A percentile compares a stretch with the other conserved stretches of the same genome.
Conservation (phyloP, 441 rosid species). For the Jatropha multifida region DNA sequence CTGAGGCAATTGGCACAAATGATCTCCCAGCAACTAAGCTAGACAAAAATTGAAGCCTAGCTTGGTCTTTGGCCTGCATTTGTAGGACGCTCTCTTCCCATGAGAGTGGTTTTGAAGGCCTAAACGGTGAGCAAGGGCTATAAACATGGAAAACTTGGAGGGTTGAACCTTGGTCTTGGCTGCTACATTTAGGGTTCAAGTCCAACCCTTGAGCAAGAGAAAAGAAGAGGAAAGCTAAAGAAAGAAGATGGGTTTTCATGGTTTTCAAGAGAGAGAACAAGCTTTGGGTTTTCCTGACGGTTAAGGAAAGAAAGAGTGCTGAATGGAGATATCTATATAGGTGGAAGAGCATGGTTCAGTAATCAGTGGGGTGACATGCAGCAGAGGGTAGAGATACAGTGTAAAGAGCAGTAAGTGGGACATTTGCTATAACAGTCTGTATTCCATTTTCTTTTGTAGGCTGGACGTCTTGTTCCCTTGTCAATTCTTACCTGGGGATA, state of each 20-base stretch:
- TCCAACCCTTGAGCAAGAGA: constrained; percentile 35
- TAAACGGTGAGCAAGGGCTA: constrained; percentile 82
- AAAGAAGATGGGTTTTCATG: constrained; percentile 36
- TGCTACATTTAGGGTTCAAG: constrained; percentile 37
- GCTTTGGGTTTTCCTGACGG: background rate
- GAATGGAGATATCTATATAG: constrained; percentile 23
- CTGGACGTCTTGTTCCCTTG: constrained; percentile 11
- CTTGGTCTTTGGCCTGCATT: constrained; percentile 65
- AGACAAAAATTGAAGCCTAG: constrained; percentile 64
- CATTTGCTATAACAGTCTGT: constrained; percentile 37
- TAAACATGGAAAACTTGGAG: constrained; percentile 69
- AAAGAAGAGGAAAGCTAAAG: constrained; percentile 34
- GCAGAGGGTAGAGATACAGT: background rate
- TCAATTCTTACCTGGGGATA: constrained; percentile 16
- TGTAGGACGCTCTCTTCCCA: constrained; percentile 77
- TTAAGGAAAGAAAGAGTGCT: background rate
- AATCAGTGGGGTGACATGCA: background rate
- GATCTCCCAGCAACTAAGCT: constrained; percentile 65
- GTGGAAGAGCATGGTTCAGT: background rate
- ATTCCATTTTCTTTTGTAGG: constrained; percentile 35
- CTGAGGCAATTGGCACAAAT: constrained; percentile 83
- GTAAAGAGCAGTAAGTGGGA: background rate
- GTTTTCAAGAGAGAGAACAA: background rate
- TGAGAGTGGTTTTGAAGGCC: constrained; percentile 50
- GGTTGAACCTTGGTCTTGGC: constrained; percentile 55